Percentiles rank a stretch among this genome's conserved stretches.
These are phyloP conservation scores for Rosa persica DNA, from an alignment of 306 rosid species.

Conservation along the genomic window DNA sequence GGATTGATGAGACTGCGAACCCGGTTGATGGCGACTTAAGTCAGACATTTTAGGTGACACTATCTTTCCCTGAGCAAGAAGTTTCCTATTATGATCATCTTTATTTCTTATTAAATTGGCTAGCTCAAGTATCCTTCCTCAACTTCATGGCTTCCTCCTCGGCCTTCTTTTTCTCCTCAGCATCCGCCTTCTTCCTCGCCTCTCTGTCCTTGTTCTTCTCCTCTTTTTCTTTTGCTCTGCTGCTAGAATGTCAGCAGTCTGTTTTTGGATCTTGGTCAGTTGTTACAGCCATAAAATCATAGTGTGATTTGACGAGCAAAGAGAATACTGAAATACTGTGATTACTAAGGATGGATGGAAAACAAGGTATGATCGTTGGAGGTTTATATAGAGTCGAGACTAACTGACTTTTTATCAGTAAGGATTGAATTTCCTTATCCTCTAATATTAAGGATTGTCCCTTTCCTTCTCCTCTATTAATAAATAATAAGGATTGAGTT, in stretches of 20 bases:
- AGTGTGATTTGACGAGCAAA: not conserved
- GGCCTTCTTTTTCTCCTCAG: not conserved
- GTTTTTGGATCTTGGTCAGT: not conserved
- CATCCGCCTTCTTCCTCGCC: not conserved
- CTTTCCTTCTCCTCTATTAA: no score
- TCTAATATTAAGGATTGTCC: no score
- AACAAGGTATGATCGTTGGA: no score
- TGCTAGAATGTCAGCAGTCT: no score
- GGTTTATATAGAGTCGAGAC: no score
- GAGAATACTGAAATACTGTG: not conserved
- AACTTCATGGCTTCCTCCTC: not conserved
- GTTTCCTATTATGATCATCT: not conserved
- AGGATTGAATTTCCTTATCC: no score
- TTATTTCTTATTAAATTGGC: not conserved
- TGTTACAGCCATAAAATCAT: not conserved
- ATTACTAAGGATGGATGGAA: not conserved
- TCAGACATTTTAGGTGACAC: not conserved
- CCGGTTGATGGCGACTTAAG: no score
- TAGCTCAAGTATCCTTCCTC: no score
- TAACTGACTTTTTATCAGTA: no score
- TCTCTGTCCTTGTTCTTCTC: not conserved
- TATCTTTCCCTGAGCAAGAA: not conserved
- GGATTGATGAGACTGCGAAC: no score
- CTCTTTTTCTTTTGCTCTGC: not conserved
- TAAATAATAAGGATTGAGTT: no score